Percentiles rank a stretch among this genome's conserved stretches.
phyloP scores from a whole-genome alignment of 208 protist species.

The Plasmodiophora brassicae region DNA sequence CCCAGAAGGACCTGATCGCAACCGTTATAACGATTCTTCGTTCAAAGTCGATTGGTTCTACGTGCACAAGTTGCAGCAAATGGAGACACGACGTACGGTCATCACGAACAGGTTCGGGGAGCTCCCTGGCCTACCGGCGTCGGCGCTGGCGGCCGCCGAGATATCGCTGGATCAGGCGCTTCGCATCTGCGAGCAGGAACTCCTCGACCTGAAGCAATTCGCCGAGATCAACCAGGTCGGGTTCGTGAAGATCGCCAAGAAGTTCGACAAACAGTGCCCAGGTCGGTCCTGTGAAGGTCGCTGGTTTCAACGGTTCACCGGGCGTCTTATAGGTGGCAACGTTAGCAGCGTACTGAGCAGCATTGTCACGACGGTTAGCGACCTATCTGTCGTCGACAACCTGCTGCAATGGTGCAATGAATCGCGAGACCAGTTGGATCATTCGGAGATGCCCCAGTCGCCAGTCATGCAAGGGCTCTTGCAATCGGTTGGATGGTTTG shows the following conservation, averaged over 20 bases:
- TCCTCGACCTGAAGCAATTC: background rate
- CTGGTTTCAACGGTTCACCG: no score
- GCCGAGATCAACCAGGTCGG: background rate
- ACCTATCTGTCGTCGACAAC: background rate
- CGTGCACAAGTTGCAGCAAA: background rate
- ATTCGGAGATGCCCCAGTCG: no score
- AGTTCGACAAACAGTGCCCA: constrained; percentile 31
- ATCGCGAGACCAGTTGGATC: background rate
- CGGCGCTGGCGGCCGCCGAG: background rate
- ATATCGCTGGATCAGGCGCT: constrained; percentile 5
- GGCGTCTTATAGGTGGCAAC: background rate
- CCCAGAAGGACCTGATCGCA: background rate
- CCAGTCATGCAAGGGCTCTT: no score
- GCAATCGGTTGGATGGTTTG: no score
- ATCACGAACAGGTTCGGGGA: background rate
- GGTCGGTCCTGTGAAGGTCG: background rate
- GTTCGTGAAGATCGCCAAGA: constrained; percentile 26
- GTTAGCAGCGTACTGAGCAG: background rate
- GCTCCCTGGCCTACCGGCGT: background rate
- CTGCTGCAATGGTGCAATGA: constrained; percentile 8
- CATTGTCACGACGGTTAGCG: background rate
- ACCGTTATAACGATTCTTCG: background rate
- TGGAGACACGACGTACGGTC: background rate
- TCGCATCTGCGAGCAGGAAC: background rate
- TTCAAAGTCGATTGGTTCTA: background rate